Evolutionary conservation across 169 alveolate species (phyloP), one percentile per base, ranked within the genome.

Genomic region (Plasmodium reichenowi): DNA sequence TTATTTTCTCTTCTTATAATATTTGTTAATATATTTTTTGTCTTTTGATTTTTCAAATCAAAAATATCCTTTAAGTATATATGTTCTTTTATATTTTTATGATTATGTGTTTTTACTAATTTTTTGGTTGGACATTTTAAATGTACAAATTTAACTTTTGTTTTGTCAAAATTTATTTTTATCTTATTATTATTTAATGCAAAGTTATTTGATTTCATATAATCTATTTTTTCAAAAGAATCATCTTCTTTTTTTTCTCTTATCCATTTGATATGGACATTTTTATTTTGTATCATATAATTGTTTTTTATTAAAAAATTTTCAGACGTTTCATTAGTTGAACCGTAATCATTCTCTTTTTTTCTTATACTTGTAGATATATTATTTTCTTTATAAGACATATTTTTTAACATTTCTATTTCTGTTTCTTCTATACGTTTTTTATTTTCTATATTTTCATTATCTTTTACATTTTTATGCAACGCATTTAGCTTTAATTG

Each of bases 51-150:
- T 62, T 62, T 62, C 13, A 62, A 62, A 62, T 62, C 12, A 62
- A 5, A 22, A 22, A 62, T 62, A 24, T 62, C 10, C 29, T 26
- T 20, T 62, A 62, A 62, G 6, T 22, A 24, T 12, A 12, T 24
- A 17, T 62, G 24, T 62, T 62, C 71, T 62, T 17, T 62, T 62
- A 17, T 62, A 62, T 62, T 62, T 22, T 62, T 62, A 5, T 43
- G 22, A 1, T 20, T 62, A 62, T 22, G 2, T 62, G 26, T 0
- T 17, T 62, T 62, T 62, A 62, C 32, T 7, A 62, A 24, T 62
- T 62, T 24, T 15, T 24, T 62, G n/a, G 71, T 62, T 22, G 47
- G 71, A 62, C 17, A 17, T 62, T 62, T 62, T 62, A 24, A 7
- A 62, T 62, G 13, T 62, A 62, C 29, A 7, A 22, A 17, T 20